Base-by-base conservation (phyloP, 106 monocot species). In the Allium cepa region DNA sequence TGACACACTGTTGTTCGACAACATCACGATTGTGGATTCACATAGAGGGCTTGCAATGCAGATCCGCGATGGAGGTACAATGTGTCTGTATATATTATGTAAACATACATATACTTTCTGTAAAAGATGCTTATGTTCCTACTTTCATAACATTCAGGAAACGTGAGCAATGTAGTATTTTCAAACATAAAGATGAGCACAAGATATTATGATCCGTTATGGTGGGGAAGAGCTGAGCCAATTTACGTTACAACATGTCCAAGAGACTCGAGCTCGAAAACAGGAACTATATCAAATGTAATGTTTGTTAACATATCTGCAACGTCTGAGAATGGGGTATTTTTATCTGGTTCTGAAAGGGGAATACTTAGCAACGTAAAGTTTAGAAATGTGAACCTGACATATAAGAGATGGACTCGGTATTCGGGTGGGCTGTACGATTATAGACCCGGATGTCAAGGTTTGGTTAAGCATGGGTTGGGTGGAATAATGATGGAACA, bases 191-290 rank as follows among this genome's bases (percentile, higher is more conserved):
- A 80, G 22, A 81, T 92, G 12, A 87, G 84, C 72, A 99, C 92
- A 18, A 92, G 89, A 64, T 99, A 92, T 76, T 99, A 99, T 58
- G 83, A 99, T 50, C 92, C 92, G 14, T 87, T 76, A 48, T 99
- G 97, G 97, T 99, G 97, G 97, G 97, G 97, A 62, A 82, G 97
- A 73, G 97, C 92, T 2, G 97, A 99, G 69, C 92, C 97, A 0
- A 97, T 92, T 27, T 99, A 93, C 77, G 77, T 99, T 59, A 92
- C 92, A 10, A 89, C 84, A 36, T 99, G 97, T 57, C 90, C 89
- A 26, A 70, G 92, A 27, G 74, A 89, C 55, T 64, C 80, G 1
- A 55, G 47, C 16, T 84, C 89, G 3, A 92, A 79, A 73, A 56
- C 77, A 3, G 92, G 97, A 8, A 70, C 81, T 17, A 90, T 99